Base-by-base conservation (phyloP, 371 early-diverging fungal species). In the Zopfochytrium polystomum region DNA sequence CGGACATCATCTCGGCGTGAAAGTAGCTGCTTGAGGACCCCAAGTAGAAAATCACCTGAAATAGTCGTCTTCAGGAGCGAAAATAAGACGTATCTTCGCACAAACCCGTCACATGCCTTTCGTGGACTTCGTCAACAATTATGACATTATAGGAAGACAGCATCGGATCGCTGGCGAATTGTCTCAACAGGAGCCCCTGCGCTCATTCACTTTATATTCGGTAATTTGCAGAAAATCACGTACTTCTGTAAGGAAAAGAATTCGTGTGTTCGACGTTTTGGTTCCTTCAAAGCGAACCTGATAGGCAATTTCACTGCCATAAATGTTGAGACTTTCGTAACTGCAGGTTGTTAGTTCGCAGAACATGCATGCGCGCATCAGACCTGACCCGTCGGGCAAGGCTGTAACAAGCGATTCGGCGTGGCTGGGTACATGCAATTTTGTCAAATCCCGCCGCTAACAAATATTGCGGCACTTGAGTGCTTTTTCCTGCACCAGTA, bases 121-220 rank as follows among this genome's bases (percentile, higher is more conserved):
- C 99, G 76, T 99, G 99, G 30, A 81, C 98, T 74, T 99, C 99
- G 65, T 99, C 99, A 29, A 99, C 73, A 15, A 96, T 85, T 47
- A 99, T 83, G 5, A 91, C 85, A 35, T 84, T 80, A 27, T 90
- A 82, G 11, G 72, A 79, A 2, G 72, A 60, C 23, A 92, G 73
- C 0, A 57, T 57, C 2, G 90, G 88, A 56, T 92, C 89, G 13
- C 82, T 77, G 2, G 85, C 87, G 54, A 87, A 70, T 55, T 88
- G 84, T 44, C 92, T 83, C 44, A 93, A 65, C 18, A 93, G 72
- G 1, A 93, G 85, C 69, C 93, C 93, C 0, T 59, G 62, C 73
- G n/a, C n/a, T n/a, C n/a, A n/a, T n/a, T n/a, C n/a, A n/a, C n/a
- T n/a, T n/a, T n/a, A n/a, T n/a, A n/a, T n/a, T n/a, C n/a, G n/a